phyloP scores from a whole-genome alignment of 2,329 filamentous ascomycete species.

The Hyphodiscus sp. region DNA sequence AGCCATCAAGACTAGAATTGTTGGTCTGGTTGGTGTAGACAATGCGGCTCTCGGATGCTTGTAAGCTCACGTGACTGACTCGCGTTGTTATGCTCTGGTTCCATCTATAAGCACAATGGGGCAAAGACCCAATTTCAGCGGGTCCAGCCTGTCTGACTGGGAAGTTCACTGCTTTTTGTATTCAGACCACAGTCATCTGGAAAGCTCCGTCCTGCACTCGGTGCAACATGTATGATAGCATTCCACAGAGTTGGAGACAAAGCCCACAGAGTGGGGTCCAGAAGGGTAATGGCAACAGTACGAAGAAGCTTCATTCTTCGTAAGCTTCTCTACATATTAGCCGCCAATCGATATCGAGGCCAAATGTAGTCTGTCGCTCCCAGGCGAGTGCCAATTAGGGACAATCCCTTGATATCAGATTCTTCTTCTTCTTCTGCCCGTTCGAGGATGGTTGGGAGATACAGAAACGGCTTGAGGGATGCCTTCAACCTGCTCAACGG shows the following conservation, averaged over 20 bases:
- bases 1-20: too few relatives aligned
- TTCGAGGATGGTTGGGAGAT: neutral
- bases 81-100: too few relatives aligned
- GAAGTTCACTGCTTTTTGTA: neutral
- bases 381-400: neutral
- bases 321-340: neutral
- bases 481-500: neutral
- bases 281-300: neutral
- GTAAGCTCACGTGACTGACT: too few relatives aligned
- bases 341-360: neutral
- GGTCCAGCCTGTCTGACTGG: too few relatives aligned
- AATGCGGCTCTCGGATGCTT: too few relatives aligned
- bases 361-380: neutral
- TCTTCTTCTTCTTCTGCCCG: neutral
- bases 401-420: neutral
- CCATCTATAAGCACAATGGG: too few relatives aligned
- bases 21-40: too few relatives aligned
- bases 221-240: neutral
- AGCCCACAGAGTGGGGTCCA: neutral
- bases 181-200: neutral
- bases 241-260: neutral
- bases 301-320: neutral
- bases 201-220: neutral
- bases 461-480: neutral
- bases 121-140: too few relatives aligned